phyloP scores from a whole-genome alignment of 345 rosid species.

The Citrus cavaleriei region DNA sequence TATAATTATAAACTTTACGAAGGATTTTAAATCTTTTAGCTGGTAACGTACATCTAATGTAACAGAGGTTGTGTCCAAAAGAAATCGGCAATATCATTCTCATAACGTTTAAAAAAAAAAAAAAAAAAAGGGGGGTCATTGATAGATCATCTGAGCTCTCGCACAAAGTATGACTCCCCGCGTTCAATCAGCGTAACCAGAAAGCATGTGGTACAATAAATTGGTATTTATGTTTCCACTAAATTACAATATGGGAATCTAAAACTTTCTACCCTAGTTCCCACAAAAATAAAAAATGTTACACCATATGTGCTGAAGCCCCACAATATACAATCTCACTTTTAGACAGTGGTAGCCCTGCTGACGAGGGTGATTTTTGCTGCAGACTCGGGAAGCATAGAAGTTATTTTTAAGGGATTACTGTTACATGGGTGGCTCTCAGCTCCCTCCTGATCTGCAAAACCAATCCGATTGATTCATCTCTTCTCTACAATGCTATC shows the following conservation, averaged over 20 bases:
- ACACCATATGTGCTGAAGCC: slow-evolving; percentile 10
- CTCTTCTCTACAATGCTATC: slow-evolving; percentile 8
- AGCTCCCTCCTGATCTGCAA: background rate
- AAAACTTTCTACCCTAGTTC: slow-evolving; percentile 12
- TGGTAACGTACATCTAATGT: no score
- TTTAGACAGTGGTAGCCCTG: background rate
- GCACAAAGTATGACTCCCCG: background rate
- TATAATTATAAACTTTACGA: no score
- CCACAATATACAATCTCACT: background rate
- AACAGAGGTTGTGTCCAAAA: no score
- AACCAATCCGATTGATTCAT: background rate
- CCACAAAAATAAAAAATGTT: slow-evolving; percentile 12
- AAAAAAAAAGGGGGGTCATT: background rate
- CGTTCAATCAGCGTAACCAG: slow-evolving; percentile 1
- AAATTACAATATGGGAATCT: slow-evolving; percentile 24
- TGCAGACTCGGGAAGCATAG: slow-evolving; percentile 3
- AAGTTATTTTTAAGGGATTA: background rate
- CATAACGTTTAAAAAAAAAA: no score
- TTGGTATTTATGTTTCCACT: background rate
- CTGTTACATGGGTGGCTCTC: background rate
- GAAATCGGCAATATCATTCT: background rate
- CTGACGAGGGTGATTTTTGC: background rate
- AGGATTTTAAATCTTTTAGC: no score
- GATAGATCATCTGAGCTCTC: background rate
- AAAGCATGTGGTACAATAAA: slow-evolving; percentile 7